Evolutionary conservation across 371 early-diverging fungal genomes (phyloP).

Genomic region (Haplosporangium sp.): DNA sequence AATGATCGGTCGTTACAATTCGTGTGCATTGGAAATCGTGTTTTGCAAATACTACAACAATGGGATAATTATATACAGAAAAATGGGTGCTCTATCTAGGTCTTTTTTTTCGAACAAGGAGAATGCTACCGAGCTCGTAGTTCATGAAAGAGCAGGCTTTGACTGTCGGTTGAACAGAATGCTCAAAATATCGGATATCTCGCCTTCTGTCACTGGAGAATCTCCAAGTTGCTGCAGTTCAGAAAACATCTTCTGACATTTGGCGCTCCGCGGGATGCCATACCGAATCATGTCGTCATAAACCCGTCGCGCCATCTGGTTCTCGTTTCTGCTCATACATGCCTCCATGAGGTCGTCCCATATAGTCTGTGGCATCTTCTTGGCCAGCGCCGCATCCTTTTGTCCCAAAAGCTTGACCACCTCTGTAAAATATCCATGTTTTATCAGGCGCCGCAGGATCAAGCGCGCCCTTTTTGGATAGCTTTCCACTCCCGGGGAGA

Average conservation of each 20-base stretch:
- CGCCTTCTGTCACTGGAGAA: conserved; percentile 2
- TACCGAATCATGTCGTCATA: conserved; percentile 51
- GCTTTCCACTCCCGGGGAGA: conserved; percentile 44
- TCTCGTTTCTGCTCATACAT: conserved; percentile 24
- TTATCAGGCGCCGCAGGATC: conserved; percentile 14
- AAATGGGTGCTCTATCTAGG: neutral
- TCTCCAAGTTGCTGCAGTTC: conserved; percentile 35
- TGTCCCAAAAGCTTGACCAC: conserved; percentile 30
- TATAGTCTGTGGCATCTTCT: conserved; percentile 12
- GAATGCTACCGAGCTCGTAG: too few species aligned
- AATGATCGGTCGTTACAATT: too few species aligned
- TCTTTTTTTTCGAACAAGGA: neutral
- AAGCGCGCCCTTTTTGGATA: conserved; percentile 25
- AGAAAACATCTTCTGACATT: conserved; percentile 33
- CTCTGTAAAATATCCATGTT: conserved; percentile 48
- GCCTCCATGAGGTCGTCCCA: conserved; percentile 50
- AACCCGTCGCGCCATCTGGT: conserved; percentile 40
- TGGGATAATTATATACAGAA: too few species aligned
- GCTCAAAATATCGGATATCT: conserved; percentile 17
- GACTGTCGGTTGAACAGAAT: conserved; percentile 31
- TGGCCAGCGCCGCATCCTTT: conserved; percentile 36
- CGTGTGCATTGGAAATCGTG: too few species aligned
- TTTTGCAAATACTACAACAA: too few species aligned
- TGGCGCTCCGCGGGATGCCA: conserved; percentile 27
- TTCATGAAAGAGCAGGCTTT: conserved; percentile 29